A percentile compares a stretch with the other conserved stretches of the same genome.
These are phyloP conservation scores for Spathaspora sp. DNA, from an alignment of 805 yeast species.

Conservation along the genomic window DNA sequence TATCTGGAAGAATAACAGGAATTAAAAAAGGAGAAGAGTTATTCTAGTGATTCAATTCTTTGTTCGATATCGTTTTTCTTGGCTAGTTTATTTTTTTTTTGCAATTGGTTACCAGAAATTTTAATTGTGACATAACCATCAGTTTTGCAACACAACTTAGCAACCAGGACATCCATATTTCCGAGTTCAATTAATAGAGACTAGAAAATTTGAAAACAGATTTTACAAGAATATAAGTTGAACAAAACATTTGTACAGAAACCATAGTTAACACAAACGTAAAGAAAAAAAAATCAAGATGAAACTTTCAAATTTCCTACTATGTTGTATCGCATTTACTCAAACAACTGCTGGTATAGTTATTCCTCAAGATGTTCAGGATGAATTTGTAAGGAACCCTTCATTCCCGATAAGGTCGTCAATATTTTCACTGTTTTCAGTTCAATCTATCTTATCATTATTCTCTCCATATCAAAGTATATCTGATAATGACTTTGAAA, in stretches of 20 bases:
- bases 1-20: background rate
- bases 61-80: background rate
- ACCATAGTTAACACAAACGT: background rate
- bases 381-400: background rate
- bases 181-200: background rate
- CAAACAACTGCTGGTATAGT: background rate
- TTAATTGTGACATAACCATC: background rate
- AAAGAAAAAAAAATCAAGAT: background rate
- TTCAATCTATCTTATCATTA: background rate
- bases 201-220: background rate
- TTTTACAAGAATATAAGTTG: background rate
- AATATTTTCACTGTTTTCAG: background rate
- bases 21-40: background rate
- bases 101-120: background rate
- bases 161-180: background rate
- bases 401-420: background rate
- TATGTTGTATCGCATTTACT: background rate
- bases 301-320: background rate
- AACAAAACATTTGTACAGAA: background rate
- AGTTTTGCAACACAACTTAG: background rate
- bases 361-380: background rate
- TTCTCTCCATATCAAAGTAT: background rate
- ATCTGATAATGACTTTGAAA: slow-evolving; percentile 29
- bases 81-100: background rate
- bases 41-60: background rate